A percentile compares a stretch with the other conserved stretches of the same genome.
Evolutionary conservation across 2,329 filamentous ascomycete species (phyloP).

Genomic region (Scedosporium boydii): DNA sequence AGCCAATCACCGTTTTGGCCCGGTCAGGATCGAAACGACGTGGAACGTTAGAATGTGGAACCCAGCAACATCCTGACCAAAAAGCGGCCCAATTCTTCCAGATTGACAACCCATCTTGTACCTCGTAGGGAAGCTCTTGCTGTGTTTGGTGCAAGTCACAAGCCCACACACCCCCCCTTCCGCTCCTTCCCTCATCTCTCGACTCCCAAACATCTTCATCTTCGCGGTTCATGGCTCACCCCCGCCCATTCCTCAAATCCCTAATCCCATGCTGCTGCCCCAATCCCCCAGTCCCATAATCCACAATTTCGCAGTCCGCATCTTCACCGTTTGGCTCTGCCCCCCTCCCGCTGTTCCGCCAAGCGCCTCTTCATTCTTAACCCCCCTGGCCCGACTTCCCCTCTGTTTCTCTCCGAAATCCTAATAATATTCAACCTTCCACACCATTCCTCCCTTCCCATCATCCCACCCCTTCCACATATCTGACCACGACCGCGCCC

Average conservation of each 20-base stretch:
- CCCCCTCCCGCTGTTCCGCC: neutral
- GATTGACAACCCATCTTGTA: constrained; percentile 4
- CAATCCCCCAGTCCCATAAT: neutral
- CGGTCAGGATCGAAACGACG: neutral
- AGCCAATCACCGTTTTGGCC: constrained; percentile 3
- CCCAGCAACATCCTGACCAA: neutral
- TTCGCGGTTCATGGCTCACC: too few relatives aligned
- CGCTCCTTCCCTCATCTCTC: neutral
- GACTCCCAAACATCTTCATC: neutral
- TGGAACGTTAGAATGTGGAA: constrained; percentile 5
- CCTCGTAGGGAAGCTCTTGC: neutral
- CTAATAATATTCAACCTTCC: constrained; percentile 3
- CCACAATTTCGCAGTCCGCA: neutral
- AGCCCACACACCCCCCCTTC: neutral
- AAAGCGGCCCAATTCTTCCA: constrained; percentile 6
- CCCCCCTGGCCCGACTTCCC: neutral
- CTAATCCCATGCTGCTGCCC: neutral
- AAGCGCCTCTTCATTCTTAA: neutral
- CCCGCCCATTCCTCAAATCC: too few relatives aligned
- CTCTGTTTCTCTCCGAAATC: neutral
- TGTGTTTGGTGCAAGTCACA: neutral
- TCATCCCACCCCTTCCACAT: constrained; percentile 2
- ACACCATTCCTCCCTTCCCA: constrained; percentile 1
- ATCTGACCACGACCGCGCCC: neutral
- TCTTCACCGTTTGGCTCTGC: neutral